These are phyloP conservation scores for Cicer judaicum DNA, from an alignment of 306 rosid genomes.

Conservation along the genomic window DNA sequence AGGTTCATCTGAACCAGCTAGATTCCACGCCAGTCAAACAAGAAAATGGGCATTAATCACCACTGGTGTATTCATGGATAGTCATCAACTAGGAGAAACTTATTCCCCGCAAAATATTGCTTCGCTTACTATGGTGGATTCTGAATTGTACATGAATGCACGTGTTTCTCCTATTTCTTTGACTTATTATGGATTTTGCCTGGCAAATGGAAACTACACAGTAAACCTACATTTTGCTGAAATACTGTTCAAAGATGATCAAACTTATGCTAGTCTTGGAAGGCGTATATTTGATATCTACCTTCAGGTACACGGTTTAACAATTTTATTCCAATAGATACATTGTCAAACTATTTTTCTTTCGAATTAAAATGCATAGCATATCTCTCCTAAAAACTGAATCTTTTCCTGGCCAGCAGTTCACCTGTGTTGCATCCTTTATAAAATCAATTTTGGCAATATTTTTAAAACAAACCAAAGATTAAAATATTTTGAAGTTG, in stretches of 20 bases:
- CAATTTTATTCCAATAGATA: neutral
- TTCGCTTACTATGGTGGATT: constrained; percentile 30
- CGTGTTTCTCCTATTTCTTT: constrained; percentile 70
- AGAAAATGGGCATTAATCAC: constrained; percentile 60
- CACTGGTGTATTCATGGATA: constrained; percentile 59
- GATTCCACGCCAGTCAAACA: neutral
- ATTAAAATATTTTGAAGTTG: neutral
- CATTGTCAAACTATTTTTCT: neutral
- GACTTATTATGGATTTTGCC: constrained; percentile 66
- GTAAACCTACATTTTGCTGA: constrained; percentile 63
- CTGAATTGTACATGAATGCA: constrained; percentile 58
- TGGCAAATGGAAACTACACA: constrained; percentile 57
- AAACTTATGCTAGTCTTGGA: constrained; percentile 53
- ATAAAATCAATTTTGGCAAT: neutral
- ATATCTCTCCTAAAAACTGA: neutral
- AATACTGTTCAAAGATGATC: constrained; percentile 43
- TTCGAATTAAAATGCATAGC: neutral
- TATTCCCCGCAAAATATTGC: neutral
- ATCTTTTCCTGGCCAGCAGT: neutral
- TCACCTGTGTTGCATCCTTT: neutral
- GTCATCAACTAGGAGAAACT: neutral
- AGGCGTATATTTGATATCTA: constrained; percentile 62
- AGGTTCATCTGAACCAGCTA: neutral
- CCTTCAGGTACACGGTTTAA: constrained; percentile 50
- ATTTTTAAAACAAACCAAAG: neutral